Evolutionary conservation across 305 asterid genomes (phyloP), one percentile per base, ranked within the genome.

Genomic region (Solanum hybrid): DNA sequence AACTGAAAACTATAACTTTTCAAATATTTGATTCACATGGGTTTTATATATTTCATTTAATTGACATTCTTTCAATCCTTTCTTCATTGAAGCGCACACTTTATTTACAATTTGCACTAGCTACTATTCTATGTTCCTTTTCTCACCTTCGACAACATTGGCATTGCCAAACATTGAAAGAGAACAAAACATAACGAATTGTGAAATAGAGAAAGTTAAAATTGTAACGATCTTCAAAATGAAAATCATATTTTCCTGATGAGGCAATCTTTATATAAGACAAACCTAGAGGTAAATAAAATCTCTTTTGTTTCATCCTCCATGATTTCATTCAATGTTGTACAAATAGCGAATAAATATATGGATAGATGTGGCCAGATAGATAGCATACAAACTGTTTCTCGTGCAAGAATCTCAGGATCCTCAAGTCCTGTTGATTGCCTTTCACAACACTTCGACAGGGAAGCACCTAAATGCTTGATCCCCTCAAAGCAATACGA

Each of bases 371-470:
- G 35, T 24, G 81, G 88, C 36, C 64, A 85, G 85, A 76, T 45
- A 45, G 64, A 76, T 45, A 45, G 60, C 99, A 81, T 93, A 96
- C 98, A 97, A 80, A 95, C 97, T 17, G 98, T 95, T 91, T 94
- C 98, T 93, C 98, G 93, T 26, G 98, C 98, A 87, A 95, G 94
- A 91, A 92, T 92, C 94, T 95, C 98, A 87, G 98, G 98, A 95
- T 95, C 92, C 56, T 93, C 94, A 89, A 95, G 87, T 90, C 95
- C 97, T 87, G 94, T 91, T 19, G 96, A 94, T 92, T 92, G 97
- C 92, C 93, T 95, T 82, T 94, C 96, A 86, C 96, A 96, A 90
- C 99, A 96, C 91, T 88, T 95, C 86, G 90, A 88, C 92, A 94
- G 86, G 91, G 96, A 93, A 90, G 91, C 93, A 91, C 93, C 93